Evolutionary conservation across 176 grass and related monocot genomes (phyloP), one percentile per base, ranked within the genome.

Genomic region (Avena atlantica): DNA sequence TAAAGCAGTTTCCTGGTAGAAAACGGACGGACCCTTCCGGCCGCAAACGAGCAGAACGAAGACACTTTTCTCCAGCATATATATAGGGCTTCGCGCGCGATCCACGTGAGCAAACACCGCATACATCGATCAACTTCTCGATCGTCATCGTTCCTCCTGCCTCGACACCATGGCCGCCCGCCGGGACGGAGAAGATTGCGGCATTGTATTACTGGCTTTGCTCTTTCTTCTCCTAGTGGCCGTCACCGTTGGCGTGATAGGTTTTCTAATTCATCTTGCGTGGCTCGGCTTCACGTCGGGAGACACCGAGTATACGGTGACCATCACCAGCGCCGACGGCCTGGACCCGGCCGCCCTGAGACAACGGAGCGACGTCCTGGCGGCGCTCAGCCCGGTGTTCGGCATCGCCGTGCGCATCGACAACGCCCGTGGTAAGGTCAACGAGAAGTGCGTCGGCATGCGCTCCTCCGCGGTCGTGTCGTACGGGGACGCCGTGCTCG

Each of bases 301-400:
- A 6, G 1, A 24, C 44, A 49, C n/a, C n/a, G n/a, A 48, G 71
- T 49, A 74, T n/a, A 24, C 44, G 71, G 44, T 50, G 71, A 15
- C 71, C 71, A 74, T 74, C 71, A 74, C 71, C 44, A 5, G 71
- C 45, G 45, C 49, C 69, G 36, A 27, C 12, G 61, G 61, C 61
- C 61, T 64, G 23, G 61, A 64, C 61, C 61, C 61, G 5, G 61
- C 61, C 61, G 23, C 12, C 61, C 61, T 64, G 2, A 9, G 21
- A 8, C 58, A 61, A 59, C 24, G 27, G 25, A 11, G n/a, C 44
- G 6, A 49, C 44, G 20, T 7, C 31, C 34, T 17, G 31, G 34
- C 34, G 8, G 34, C 34, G 2, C 67, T 74, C n/a, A 49, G n/a
- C 20, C 44, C 44, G 42, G 70, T 50, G 70, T 48, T 74, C 44